A percentile compares a stretch with the other conserved stretches of the same genome.
phyloP scores from a whole-genome alignment of 345 rosid genomes.

The Theobroma cacao region DNA sequence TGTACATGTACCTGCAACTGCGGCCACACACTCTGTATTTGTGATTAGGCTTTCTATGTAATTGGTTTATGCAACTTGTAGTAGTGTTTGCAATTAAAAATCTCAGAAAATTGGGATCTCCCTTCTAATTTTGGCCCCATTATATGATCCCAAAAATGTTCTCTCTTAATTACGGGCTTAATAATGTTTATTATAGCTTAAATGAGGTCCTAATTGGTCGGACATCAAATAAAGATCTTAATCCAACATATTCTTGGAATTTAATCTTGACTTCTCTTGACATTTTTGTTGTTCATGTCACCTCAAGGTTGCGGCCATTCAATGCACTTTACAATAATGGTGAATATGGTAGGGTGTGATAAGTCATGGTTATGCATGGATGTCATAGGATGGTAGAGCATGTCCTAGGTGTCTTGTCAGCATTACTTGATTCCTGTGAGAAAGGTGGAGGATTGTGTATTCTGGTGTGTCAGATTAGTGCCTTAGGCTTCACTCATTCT shows the following conservation, averaged over 20 bases:
- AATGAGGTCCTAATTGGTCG: background rate
- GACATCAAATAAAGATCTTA: background rate
- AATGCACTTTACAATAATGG: background rate
- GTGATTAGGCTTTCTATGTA: background rate
- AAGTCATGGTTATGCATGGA: background rate
- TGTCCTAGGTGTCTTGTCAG: background rate
- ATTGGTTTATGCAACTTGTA: background rate
- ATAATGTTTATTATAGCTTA: background rate
- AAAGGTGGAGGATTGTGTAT: background rate
- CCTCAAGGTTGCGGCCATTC: background rate
- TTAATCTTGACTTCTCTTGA: background rate
- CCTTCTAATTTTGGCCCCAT: background rate
- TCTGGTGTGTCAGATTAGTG: background rate
- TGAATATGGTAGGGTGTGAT: background rate
- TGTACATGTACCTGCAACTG: background rate
- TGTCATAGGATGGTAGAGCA: background rate
- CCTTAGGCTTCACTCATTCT: background rate
- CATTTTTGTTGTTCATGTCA: background rate
- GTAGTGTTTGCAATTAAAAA: background rate
- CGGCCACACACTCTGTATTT: background rate
- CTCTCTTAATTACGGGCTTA: background rate
- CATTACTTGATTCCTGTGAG: background rate
- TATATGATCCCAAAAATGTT: background rate
- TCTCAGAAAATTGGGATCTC: background rate
- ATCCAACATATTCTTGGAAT: conserved; percentile 1